These are phyloP conservation scores for Ophiostoma ulmi DNA, from an alignment of 2,329 filamentous ascomycete genomes.

Conservation along the genomic window DNA sequence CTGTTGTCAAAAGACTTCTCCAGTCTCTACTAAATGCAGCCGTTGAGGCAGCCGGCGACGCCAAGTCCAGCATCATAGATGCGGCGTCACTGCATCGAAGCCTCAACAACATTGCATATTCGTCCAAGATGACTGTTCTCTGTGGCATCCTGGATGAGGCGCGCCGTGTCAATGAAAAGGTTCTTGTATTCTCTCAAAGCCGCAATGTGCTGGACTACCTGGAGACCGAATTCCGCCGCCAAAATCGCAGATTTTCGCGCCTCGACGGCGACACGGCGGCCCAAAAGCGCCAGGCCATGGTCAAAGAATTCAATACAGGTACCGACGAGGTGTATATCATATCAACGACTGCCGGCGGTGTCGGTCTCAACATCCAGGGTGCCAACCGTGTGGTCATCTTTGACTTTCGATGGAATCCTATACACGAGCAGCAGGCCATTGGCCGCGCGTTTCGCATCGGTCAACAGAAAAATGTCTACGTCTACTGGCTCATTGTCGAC, in stretches of 20 bases:
- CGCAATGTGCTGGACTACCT: constrained; percentile 66
- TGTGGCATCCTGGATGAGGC: constrained; percentile 64
- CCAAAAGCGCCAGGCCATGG: constrained; percentile 53
- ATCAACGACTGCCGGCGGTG: constrained; percentile 74
- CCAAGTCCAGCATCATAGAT: neutral
- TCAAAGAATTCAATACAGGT: constrained; percentile 64
- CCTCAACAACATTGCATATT: constrained; percentile 48
- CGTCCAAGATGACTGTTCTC: constrained; percentile 65
- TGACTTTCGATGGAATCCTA: constrained; percentile 76
- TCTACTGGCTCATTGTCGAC: constrained; percentile 74
- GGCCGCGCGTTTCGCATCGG: constrained; percentile 82
- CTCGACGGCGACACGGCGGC: constrained; percentile 64
- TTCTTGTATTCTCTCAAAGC: constrained; percentile 75
- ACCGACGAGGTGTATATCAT: constrained; percentile 64
- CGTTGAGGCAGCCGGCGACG: neutral
- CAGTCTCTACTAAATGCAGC: neutral
- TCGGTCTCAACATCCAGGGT: constrained; percentile 76
- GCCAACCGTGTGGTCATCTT: constrained; percentile 85
- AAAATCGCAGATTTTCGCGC: constrained; percentile 47
- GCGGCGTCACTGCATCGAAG: constrained; percentile 36
- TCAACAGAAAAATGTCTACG: constrained; percentile 72
- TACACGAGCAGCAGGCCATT: constrained; percentile 78
- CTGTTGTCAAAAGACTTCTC: constrained; percentile 34
- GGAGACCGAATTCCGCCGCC: constrained; percentile 48
- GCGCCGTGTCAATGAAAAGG: constrained; percentile 59